These are phyloP conservation scores for Nicotiana knightiana DNA, from an alignment of 257 asterid species.

Conservation along the genomic window DNA sequence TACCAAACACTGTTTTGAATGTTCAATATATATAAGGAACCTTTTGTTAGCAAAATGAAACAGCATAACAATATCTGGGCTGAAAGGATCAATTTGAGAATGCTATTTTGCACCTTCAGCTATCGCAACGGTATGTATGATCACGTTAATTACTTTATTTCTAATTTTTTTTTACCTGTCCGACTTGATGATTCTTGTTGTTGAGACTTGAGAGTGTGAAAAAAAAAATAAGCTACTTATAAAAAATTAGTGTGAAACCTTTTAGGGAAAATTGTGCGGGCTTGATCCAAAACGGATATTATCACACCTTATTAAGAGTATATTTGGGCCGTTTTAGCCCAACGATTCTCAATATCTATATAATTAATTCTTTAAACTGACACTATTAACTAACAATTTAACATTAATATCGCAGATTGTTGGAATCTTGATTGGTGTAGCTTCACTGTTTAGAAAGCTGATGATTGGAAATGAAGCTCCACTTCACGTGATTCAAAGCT, in stretches of 20 bases:
- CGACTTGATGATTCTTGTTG: too few relatives aligned
- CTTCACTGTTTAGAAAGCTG: not conserved
- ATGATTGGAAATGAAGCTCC: slow-evolving; percentile 10
- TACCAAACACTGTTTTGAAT: not conserved
- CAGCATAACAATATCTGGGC: not conserved
- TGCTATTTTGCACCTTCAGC: slow-evolving; percentile 18
- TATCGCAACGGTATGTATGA: slow-evolving; percentile 8
- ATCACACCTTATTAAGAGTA: too few relatives aligned
- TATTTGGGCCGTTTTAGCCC: too few relatives aligned
- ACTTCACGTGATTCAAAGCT: slow-evolving; percentile 6
- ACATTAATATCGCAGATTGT: not conserved
- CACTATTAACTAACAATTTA: not conserved
- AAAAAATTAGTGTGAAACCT: too few relatives aligned
- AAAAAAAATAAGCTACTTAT: too few relatives aligned
- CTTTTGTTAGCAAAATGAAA: not conserved
- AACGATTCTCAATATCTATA: too few relatives aligned
- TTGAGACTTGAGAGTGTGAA: too few relatives aligned
- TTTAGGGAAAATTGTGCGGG: too few relatives aligned
- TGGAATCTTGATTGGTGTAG: slow-evolving; percentile 3
- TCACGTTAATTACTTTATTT: not conserved
- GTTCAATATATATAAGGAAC: not conserved
- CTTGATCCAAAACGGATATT: too few relatives aligned
- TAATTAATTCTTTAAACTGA: not conserved
- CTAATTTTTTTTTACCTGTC: not conserved
- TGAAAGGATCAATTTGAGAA: slow-evolving; percentile 4